A percentile compares a stretch with the other conserved stretches of the same genome.
Conservation (phyloP, 805 yeast genomes). For the Jamesozyma jinghongensis region DNA sequence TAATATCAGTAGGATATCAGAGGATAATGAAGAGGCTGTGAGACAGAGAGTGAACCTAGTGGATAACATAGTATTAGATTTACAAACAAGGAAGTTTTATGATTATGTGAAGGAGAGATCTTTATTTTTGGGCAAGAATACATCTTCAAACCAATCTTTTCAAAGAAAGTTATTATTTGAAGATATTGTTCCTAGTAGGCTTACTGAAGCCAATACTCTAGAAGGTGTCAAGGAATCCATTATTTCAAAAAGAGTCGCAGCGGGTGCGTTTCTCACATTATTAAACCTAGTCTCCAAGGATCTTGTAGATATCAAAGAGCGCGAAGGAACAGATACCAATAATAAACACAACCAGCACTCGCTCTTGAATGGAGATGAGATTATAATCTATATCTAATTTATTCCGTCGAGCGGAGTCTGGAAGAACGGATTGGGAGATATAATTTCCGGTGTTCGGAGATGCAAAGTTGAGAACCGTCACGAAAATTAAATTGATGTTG, state of each 20-base stretch:
- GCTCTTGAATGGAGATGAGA: neutral
- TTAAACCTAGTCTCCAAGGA: conserved; percentile 23
- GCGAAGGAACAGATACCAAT: neutral
- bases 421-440: too few relatives aligned
- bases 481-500: too few relatives aligned
- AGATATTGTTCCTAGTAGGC: conserved; percentile 22
- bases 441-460: too few relatives aligned
- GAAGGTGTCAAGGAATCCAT: neutral
- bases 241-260: conserved; percentile 21
- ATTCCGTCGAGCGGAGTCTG: too few relatives aligned
- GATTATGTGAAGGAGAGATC: conserved; percentile 23
- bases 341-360: neutral
- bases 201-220: conserved; percentile 3
- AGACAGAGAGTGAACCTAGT: neutral
- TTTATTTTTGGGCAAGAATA: conserved; percentile 13
- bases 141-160: conserved; percentile 13
- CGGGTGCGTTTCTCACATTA: conserved; percentile 26
- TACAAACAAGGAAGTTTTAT: conserved; percentile 23
- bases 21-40: neutral
- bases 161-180: conserved; percentile 18
- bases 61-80: conserved; percentile 9
- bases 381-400: neutral
- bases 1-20: neutral
- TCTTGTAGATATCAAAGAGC: conserved; percentile 5
- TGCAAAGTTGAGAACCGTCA: too few relatives aligned